These are phyloP conservation scores for Starmerella potacharoeniae DNA, from an alignment of 805 yeast species.

Conservation along the genomic window DNA sequence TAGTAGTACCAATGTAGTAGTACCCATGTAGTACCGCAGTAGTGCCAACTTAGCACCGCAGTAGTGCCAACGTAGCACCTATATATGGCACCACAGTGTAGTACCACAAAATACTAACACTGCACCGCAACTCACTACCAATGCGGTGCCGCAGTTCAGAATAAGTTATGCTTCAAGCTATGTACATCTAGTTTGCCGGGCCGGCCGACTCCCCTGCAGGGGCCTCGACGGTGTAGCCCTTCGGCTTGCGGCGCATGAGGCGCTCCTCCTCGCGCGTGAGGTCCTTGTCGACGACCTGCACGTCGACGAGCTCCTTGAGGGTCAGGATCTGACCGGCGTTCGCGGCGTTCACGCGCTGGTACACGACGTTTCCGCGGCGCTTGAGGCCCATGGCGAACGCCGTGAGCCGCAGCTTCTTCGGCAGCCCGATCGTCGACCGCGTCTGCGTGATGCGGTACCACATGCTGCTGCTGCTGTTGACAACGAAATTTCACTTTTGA, in stretches of 20 bases:
- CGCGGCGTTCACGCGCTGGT: conserved; percentile 60
- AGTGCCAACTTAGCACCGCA: too few relatives aligned
- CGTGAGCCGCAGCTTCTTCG: conserved; percentile 52
- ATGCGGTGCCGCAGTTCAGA: neutral
- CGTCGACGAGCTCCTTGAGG: conserved; percentile 77
- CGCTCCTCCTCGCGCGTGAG: conserved; percentile 39
- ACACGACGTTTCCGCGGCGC: conserved; percentile 61
- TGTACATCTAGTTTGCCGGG: neutral
- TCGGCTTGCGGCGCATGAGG: conserved; percentile 24
- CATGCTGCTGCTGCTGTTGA: conserved; percentile 10
- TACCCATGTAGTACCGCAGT: too few relatives aligned
- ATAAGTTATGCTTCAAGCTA: neutral
- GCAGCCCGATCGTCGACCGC: conserved; percentile 79
- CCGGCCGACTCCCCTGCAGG: neutral
- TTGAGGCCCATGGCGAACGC: conserved; percentile 63
- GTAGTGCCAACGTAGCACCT: too few relatives aligned
- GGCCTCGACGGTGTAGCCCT: conserved; percentile 27
- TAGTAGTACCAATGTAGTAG: too few relatives aligned
- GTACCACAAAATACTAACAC: too few relatives aligned
- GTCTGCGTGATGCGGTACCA: conserved; percentile 50
- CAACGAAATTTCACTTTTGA: conserved; percentile 7
- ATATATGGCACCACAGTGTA: too few relatives aligned
- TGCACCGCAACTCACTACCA: too few relatives aligned
- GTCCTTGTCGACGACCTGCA: conserved; percentile 53
- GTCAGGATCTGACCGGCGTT: conserved; percentile 74